Evolutionary conservation across 2,329 filamentous ascomycete genomes (phyloP).

Genomic region (Alternaria infectoria): DNA sequence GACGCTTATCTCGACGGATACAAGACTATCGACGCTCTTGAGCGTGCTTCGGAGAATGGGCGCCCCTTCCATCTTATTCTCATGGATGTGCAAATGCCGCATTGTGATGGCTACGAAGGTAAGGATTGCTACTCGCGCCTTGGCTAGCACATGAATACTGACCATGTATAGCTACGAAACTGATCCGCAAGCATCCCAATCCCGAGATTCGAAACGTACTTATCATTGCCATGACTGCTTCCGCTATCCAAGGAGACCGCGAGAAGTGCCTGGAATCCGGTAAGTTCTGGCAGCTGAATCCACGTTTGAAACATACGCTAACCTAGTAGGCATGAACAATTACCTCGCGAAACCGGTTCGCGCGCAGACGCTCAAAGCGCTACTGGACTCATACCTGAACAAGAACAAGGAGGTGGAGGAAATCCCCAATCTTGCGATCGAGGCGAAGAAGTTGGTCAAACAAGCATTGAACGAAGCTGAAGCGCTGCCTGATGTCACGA

Average conservation of each 20-base stretch:
- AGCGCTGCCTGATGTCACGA: not conserved
- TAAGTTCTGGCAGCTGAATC: not conserved
- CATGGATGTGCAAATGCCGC: constrained; percentile 97
- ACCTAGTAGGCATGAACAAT: constrained; percentile 91
- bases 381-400: constrained; percentile 73
- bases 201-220: constrained; percentile 80
- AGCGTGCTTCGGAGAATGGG: constrained; percentile 71
- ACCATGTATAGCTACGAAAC: constrained; percentile 68
- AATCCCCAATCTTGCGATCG: constrained; percentile 53
- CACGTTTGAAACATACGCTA: not conserved
- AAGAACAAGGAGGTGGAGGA: constrained; percentile 51
- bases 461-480: constrained; percentile 32
- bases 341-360: constrained; percentile 96
- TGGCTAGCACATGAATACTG: constrained; percentile 5
- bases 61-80: constrained; percentile 86
- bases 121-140: not conserved
- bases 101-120: constrained; percentile 84
- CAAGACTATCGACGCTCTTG: constrained; percentile 86
- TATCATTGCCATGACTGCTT: constrained; percentile 98
- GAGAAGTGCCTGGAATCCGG: constrained; percentile 64
- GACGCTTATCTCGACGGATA: constrained; percentile 90
- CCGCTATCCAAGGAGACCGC: constrained; percentile 89
- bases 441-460: constrained; percentile 54
- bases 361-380: constrained; percentile 82
- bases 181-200: constrained; percentile 77